Base-by-base conservation (phyloP, 106 monocot species). In the Dioscorea alata region DNA sequence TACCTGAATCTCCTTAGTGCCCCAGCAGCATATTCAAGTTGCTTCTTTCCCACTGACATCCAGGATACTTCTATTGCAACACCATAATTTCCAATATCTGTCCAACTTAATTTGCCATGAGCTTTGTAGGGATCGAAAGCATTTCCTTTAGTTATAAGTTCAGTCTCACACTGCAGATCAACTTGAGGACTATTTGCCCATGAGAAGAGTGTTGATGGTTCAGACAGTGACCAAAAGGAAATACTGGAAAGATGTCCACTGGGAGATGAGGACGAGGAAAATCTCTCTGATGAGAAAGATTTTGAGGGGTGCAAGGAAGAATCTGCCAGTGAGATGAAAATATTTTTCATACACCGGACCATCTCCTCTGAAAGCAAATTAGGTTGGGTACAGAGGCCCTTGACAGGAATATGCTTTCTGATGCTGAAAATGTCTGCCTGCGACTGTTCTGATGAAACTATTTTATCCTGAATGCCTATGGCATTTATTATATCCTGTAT, bases 1-100 rank as follows among this genome's bases (percentile, higher is more conserved):
- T 35, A 90, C 94, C 90, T 90, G 82, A 94, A 90, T 63, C 77
- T 71, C 69, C 76, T 74, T 13, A 94, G 83, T 31, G 80, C 84
- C 25, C 64, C 87, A 67, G 94, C 79, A 69, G 94, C 94, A 87
- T 78, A 85, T 66, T 90, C 87, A 66, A 94, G 90, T 65, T 94
- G 94, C 28, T 88, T 80, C 74, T 94, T 87, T 54, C 76, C 85
- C 50, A 88, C 87, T 60, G 94, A 94, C 94, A 94, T 94, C 94
- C 90, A 90, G 13, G 94, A 94, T 19, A 94, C 87, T 72, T 94
- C 90, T 72, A 74, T 85, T 32, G 79, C 90, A 48, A 85, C 63
- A 64, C 79, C 68, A 75, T 94, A 94, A 64, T 76, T 90, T 19
- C 94, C 94, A 66, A 87, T 85, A 59, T 90, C 87, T 20, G 57